Base-by-base conservation (phyloP, 139 green algal genomes). In the Chlorella vulgaris region DNA sequence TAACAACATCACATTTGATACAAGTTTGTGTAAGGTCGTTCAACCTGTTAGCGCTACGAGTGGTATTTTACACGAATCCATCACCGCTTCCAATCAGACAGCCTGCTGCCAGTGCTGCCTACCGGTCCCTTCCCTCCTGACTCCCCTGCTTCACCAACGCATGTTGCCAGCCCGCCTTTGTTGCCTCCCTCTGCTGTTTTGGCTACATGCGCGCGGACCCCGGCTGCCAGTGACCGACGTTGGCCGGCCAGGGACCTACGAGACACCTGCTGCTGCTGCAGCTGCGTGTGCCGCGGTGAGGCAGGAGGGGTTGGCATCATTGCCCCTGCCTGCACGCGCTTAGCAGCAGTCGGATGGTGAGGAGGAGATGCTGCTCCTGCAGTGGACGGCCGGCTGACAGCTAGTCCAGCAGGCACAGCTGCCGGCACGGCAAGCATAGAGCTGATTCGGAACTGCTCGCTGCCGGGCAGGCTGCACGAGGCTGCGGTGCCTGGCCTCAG, bases 201-300 rank as follows among this genome's bases (percentile, higher is more conserved):
- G 47, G 47, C 47, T 55, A 15, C 47, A 10, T 10, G 47, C 47
- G 13, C 15, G 47, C 13, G 13, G 47, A 15, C 24, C 13, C 2
- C 65, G 22, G 21, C 68, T 7, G 26, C 40, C 24, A 28, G 2
- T 6, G 15, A 26, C 28, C 42, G 26, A 39, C 58, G 68, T 50
- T 78, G 73, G 28, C 53, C 73, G 0, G 66, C 63, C 31, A 82
- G 39, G 24, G 39, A 73, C 15, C 75, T n/a, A 7, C 47, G 43
- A 0, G 50, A 50, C 26, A 75, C 63, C 26, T 68, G 63, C 31
- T 65, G 77, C 68, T 69, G 55, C 22, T 69, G 62, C 29, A 29
- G 26, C 62, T 38, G 58, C 0, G 39, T 31, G 7, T 33, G 53
- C 53, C 38, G 15, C n/a, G n/a, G n/a, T n/a, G n/a, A n/a, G n/a